Base-by-base conservation (phyloP, 345 rosid genomes). In the Linum lewisii region DNA sequence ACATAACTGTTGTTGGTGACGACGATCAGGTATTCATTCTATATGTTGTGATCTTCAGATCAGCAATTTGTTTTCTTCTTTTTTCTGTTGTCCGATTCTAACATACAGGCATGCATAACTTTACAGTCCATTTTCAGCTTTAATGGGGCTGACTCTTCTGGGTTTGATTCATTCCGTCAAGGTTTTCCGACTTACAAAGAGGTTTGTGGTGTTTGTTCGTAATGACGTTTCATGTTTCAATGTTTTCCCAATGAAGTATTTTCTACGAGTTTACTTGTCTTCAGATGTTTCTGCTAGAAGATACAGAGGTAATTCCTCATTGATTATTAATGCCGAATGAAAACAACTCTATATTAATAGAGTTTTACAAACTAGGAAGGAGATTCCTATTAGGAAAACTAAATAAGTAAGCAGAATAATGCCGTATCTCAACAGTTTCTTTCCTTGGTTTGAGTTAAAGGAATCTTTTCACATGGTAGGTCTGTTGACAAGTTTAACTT, bases 61-160 rank as follows among this genome's bases (percentile, higher is more conserved):
- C 21, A 19, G 50, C 7, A 21, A 14, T 44, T 57, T 21, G 16
- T 7, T 16, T 57, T 58, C 23, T 61, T 34, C 19, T 49, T 9
- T n/a, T 23, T 58, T 9, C 52, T 51, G 47, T 7, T 44, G 21
- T 62, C 47, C 21, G 50, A 21, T 54, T 59, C 34, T 20, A 26
- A 24, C 59, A 58, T 59, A 45, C 21, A 29, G 34, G 34, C 14
- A 32, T 25, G 26, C 63, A 19, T 65, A 54, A 55, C 74, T 44
- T 63, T 74, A 76, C 88, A 91, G 96, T 84, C 98, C 54, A 91
- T 88, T 65, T 91, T 91, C 65, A 79, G 98, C 73, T 91, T 91
- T 77, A 91, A 86, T 60, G 98, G 96, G 73, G 96, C 96, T 10
- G 89, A 91, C 58, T 72, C 74, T 64, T 88, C 88, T 49, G 96